Evolutionary conservation across 495 filamentous ascomycete genomes (phyloP).

Genomic region (Ascodesmis nigricans): DNA sequence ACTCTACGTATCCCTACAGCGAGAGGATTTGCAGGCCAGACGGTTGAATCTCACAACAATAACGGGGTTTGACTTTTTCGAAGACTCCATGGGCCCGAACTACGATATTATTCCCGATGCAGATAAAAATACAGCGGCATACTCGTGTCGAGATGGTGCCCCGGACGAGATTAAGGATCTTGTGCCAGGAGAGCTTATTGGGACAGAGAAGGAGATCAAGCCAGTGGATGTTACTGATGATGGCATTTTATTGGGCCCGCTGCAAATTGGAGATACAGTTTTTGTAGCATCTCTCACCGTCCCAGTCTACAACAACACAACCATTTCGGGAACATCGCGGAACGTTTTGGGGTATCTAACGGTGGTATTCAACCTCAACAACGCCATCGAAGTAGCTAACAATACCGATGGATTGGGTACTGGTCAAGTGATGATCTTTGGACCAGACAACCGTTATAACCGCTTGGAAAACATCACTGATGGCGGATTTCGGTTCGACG

Average conservation of each 20-base stretch:
- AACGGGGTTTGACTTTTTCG: not conserved
- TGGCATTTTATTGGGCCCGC: conserved; percentile 34
- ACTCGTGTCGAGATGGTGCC: conserved; percentile 26
- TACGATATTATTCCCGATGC: conserved; percentile 1
- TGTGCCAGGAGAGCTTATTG: conserved; percentile 31
- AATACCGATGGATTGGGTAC: conserved; percentile 35
- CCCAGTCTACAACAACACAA: conserved; percentile 42
- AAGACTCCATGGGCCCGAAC: conserved; percentile 7
- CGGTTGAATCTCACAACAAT: conserved; percentile 3
- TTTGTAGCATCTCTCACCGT: conserved; percentile 40
- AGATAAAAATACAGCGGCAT: conserved; percentile 4
- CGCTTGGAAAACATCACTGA: conserved; percentile 19
- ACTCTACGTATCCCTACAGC: conserved; percentile 3
- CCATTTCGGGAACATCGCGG: conserved; percentile 12
- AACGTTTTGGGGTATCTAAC: conserved; percentile 34
- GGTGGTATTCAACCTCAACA: conserved; percentile 31
- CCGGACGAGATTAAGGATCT: conserved; percentile 13
- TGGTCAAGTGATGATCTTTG: conserved; percentile 36
- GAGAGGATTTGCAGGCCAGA: conserved; percentile 1
- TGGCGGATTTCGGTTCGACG: conserved; percentile 1
- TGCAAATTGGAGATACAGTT: conserved; percentile 23
- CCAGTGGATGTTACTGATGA: conserved; percentile 13
- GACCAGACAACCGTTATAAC: conserved; percentile 31
- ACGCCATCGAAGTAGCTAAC: conserved; percentile 33
- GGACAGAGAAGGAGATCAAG: conserved; percentile 15